Conservation (phyloP, 495 filamentous ascomycete species). For the Aspergillus nidulans region DNA sequence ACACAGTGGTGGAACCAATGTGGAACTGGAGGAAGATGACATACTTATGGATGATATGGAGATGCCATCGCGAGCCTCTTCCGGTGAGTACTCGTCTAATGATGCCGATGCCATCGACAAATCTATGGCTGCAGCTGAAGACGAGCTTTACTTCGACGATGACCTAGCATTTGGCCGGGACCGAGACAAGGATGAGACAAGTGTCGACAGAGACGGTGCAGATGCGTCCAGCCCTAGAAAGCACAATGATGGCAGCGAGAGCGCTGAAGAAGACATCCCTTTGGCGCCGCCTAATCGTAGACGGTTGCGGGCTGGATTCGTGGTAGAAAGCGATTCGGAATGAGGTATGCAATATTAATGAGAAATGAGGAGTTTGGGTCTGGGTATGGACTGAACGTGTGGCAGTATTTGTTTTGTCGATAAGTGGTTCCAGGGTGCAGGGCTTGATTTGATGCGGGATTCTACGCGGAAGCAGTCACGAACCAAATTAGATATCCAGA, state of each 20-base stretch:
- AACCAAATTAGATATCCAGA: no score
- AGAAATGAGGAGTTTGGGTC: slow-evolving; percentile 30
- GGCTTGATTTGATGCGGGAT: no score
- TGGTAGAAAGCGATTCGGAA: slow-evolving; percentile 51
- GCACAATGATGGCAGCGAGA: slow-evolving; percentile 10
- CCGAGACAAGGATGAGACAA: slow-evolving; percentile 7
- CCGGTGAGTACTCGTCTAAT: slow-evolving; percentile 12
- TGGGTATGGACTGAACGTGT: neutral
- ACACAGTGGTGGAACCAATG: slow-evolving; percentile 15
- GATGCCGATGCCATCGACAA: slow-evolving; percentile 21
- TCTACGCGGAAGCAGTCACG: no score
- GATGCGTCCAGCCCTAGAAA: slow-evolving; percentile 2
- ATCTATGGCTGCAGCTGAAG: slow-evolving; percentile 19
- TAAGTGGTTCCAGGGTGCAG: no score
- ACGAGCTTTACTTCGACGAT: slow-evolving; percentile 38
- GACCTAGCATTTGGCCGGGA: slow-evolving; percentile 35
- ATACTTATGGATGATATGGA: slow-evolving; percentile 32
- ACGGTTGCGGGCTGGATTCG: slow-evolving; percentile 43
- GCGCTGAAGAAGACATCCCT: slow-evolving; percentile 34
- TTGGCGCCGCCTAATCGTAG: slow-evolving; percentile 27
- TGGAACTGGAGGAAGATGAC: slow-evolving; percentile 25
- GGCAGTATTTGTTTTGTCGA: no score
- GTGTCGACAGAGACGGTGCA: slow-evolving; percentile 14
- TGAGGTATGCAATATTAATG: slow-evolving; percentile 24
- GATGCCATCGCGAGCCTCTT: slow-evolving; percentile 15